A percentile compares a stretch with the other conserved stretches of the same genome.
These are phyloP conservation scores for Allium sativum DNA, from an alignment of 106 monocot species.

Conservation along the genomic window DNA sequence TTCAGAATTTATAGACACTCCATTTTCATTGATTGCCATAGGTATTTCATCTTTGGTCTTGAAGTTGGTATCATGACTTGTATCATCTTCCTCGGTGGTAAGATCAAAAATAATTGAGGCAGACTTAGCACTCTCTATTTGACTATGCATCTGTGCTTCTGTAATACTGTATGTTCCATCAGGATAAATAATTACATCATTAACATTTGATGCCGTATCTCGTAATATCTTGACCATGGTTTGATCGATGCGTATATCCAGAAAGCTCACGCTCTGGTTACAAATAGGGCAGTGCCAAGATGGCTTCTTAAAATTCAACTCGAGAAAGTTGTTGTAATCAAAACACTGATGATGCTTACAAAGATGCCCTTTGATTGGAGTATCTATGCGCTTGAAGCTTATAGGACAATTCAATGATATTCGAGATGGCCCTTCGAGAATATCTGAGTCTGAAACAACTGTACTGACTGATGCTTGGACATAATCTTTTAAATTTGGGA, in stretches of 20 bases:
- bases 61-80: too few relatives aligned
- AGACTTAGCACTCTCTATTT: too few relatives aligned
- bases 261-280: conserved; percentile 51
- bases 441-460: conserved; percentile 19
- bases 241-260: conserved; percentile 74
- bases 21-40: too few relatives aligned
- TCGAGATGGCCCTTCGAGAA: conserved; percentile 14
- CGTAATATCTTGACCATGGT: conserved; percentile 57
- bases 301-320: conserved; percentile 76
- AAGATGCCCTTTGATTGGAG: conserved; percentile 50
- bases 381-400: conserved; percentile 45
- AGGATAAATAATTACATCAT: conserved; percentile 34
- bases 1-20: too few relatives aligned
- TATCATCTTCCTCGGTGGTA: too few relatives aligned
- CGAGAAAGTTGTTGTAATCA: conserved; percentile 85
- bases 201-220: conserved; percentile 25
- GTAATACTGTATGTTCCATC: conserved; percentile 51
- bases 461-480: too few relatives aligned
- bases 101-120: too few relatives aligned
- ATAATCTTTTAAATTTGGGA: conserved; percentile 47
- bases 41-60: too few relatives aligned
- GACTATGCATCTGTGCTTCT: too few relatives aligned
- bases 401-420: conserved; percentile 15
- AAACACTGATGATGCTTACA: conserved; percentile 76
- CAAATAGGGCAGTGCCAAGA: conserved; percentile 87